Conservation (phyloP, 1,284 basidiomycete species). For the Wolfiporia cocos region DNA sequence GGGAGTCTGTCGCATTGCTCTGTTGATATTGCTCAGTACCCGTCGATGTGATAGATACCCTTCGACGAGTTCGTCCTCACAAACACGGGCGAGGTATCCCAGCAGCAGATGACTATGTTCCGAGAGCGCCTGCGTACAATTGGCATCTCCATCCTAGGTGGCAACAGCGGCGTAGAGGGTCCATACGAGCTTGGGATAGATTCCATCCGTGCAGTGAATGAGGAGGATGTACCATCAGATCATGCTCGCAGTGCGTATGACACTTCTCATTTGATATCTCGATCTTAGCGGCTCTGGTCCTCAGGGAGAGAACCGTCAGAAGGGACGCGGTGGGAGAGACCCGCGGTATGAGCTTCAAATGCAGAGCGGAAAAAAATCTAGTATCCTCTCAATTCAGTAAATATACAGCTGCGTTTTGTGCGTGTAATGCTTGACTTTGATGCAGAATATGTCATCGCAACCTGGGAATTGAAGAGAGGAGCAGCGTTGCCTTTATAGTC, state of each 20-base stretch:
- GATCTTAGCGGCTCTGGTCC: neutral
- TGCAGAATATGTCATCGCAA: too few relatives aligned
- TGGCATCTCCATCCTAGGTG: constrained; percentile 80
- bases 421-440: too few relatives aligned
- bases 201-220: constrained; percentile 56
- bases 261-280: neutral
- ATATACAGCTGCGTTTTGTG: too few relatives aligned
- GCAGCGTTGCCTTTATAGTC: too few relatives aligned
- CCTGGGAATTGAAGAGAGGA: too few relatives aligned
- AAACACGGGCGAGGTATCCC: constrained; percentile 72
- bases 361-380: too few relatives aligned
- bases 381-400: too few relatives aligned
- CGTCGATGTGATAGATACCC: constrained; percentile 52
- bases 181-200: constrained; percentile 75
- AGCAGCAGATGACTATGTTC: constrained; percentile 68
- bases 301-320: constrained; percentile 25
- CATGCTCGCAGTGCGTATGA: constrained; percentile 29
- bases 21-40: constrained; percentile 1
- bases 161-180: constrained; percentile 65
- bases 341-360: constrained; percentile 16
- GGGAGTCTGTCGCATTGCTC: neutral
- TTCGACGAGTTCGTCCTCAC: constrained; percentile 80
- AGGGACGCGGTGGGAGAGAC: constrained; percentile 25
- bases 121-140: constrained; percentile 72
- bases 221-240: constrained; percentile 39